phyloP scores from a whole-genome alignment of 345 rosid species.

The Arabidopsis suecica region DNA sequence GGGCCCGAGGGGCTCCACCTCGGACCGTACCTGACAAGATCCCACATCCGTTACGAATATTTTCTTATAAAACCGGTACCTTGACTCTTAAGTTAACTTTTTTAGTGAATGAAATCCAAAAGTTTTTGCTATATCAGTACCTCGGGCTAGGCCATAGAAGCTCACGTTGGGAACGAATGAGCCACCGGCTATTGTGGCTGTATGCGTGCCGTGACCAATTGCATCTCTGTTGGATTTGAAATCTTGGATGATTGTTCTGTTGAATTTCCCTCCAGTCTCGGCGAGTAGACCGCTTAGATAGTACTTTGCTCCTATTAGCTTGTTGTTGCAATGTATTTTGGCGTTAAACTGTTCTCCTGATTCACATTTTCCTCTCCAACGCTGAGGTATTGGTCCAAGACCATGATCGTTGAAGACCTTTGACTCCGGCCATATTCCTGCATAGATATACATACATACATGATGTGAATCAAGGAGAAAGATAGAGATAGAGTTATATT shows the following conservation, averaged over 20 bases:
- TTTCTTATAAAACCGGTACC: not conserved
- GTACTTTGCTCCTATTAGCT: conserved; percentile 61
- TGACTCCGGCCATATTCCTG: conserved; percentile 51
- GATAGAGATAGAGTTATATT: not conserved
- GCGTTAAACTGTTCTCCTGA: conserved; percentile 47
- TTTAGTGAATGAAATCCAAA: not conserved
- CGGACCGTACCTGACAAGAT: conserved; percentile 34
- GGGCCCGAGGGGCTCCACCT: conserved; percentile 54
- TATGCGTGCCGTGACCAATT: conserved; percentile 61
- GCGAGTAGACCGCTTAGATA: conserved; percentile 52
- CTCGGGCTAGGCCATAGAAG: conserved; percentile 52
- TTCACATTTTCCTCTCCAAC: conserved; percentile 58
- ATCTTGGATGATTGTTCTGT: conserved; percentile 34
- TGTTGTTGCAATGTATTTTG: conserved; percentile 51
- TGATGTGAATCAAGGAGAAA: not conserved
- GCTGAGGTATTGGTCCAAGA: conserved; percentile 53
- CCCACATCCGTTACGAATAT: not conserved
- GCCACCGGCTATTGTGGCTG: conserved; percentile 59
- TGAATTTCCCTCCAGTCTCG: conserved; percentile 39
- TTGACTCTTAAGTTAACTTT: not conserved
- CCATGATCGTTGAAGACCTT: conserved; percentile 49
- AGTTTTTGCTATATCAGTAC: conserved; percentile 16
- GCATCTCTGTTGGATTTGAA: conserved; percentile 56
- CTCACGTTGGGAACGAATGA: conserved; percentile 51
- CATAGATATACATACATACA: not conserved